Base-by-base conservation (phyloP, 1,284 basidiomycete species). In the Puccinia triticina region DNA sequence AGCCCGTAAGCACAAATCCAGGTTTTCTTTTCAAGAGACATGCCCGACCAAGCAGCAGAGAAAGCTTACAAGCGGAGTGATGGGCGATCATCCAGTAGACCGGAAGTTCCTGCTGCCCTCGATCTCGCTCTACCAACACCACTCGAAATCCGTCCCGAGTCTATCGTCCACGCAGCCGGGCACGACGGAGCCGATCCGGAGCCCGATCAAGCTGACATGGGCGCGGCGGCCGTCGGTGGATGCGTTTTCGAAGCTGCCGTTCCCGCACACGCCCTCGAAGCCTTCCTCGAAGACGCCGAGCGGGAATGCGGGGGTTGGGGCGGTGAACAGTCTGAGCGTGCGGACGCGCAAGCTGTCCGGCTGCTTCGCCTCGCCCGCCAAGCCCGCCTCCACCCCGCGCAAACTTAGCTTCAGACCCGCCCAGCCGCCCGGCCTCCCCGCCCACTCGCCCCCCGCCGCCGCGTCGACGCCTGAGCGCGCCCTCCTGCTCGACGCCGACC, bases 1-100 rank as follows among this genome's bases (percentile, higher is more conserved):
- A 37, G 40, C 23, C 34, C 14, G 77, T 80, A 26, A 57, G 77
- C 46, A n/a, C n/a, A n/a, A n/a, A n/a, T n/a, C n/a, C n/a, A n/a
- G n/a, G n/a, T n/a, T n/a, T n/a, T n/a, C n/a, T n/a, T n/a, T n/a
- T n/a, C n/a, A n/a, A n/a, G n/a, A n/a, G n/a, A n/a, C n/a, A n/a
- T n/a, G n/a, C n/a, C 37, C 7, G 21, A 37, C 32, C 4, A 43
- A 43, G 40, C 40, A 7, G 7, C 7, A 43, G 40, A 12, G 40
- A 43, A 43, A 12, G 40, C 40, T 43, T 43, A 18, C 16, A 50
- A 50, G 16, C 48, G 11, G 26, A 57, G 21, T 29, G 16, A 18
- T 34, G 8, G 11, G 26, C 1, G 23, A 32, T 5, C 16, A 26
- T 53, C 5, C 32, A 73, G 46, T 53, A 29, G 71, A 73, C 26